Evolutionary conservation across 768 basidiomycete genomes (phyloP), one percentile per base, ranked within the genome.

Genomic region (Russula sp.): DNA sequence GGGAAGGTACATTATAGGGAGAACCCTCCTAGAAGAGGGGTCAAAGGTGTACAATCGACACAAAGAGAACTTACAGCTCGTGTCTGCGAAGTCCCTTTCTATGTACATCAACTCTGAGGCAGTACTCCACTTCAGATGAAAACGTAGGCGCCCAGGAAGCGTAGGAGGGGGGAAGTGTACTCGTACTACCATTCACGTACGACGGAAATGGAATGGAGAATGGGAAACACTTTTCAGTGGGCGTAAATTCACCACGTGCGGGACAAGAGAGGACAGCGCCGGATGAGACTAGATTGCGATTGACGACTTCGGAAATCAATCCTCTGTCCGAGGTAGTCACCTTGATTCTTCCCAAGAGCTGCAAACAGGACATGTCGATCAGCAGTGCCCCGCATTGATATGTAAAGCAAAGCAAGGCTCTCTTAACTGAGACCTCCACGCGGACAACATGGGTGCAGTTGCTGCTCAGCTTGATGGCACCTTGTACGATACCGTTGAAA

Each of bases 1-100:
- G 2, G 78, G 79, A 20, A 80, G 70, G 65, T 79, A 79, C 41
- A 77, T 70, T 13, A 80, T 67, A 10, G 73, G 75, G 49, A 78
- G 71, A 41, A 60, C 60, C 63, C 67, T 71, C 54, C 74, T 74
- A 57, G 36, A 62, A 43, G 34, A 16, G n/a, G 35, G 36, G 49
- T 58, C 32, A 62, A 47, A 41, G 20, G 42, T 5, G 29, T 11
- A 59, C 35, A 51, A 46, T 48, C n/a, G 29, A 50, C 20, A 39
- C 52, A 14, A 61, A 43, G 43, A 51, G 42, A 3, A 66, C 75
- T 52, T 69, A 78, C 78, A 71, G 70, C 64, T 79, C 76, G 58
- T 76, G 71, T 56, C 74, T 72, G 29, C 74, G 71, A 34, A 79
- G 68, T 20, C 75, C 75, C 63, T 74, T 77, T 41, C 78, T 72